phyloP scores from a whole-genome alignment of 352 stramenopile genomes.

The Globisporangium spinosum region DNA sequence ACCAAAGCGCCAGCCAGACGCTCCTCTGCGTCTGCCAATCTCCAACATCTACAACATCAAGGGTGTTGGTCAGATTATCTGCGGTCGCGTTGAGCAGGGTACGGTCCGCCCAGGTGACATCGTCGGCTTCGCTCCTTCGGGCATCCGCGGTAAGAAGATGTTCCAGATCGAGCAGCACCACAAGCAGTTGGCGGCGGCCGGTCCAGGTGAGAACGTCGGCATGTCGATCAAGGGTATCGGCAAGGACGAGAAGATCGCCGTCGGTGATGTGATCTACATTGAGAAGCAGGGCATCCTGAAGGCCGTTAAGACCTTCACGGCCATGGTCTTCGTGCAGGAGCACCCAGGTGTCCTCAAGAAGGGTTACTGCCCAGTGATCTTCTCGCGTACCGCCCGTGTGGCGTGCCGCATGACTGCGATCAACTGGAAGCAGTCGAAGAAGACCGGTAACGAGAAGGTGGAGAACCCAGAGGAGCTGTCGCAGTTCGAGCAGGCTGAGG shows the following conservation, averaged over 20 bases:
- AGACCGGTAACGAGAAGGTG: slow-evolving; percentile 70
- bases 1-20: slow-evolving; percentile 51
- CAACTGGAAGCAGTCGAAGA: slow-evolving; percentile 83
- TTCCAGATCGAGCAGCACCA: slow-evolving; percentile 84
- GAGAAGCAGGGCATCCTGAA: slow-evolving; percentile 43
- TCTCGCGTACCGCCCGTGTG: slow-evolving; percentile 81
- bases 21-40: slow-evolving; percentile 61
- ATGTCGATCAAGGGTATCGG: slow-evolving; percentile 79
- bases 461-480: slow-evolving; percentile 71
- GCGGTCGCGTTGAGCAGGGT: slow-evolving; percentile 68
- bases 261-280: slow-evolving; percentile 46
- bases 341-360: slow-evolving; percentile 76
- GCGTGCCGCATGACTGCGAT: slow-evolving; percentile 81
- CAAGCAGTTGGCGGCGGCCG: slow-evolving; percentile 55
- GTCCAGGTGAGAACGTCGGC: slow-evolving; percentile 75
- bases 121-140: slow-evolving; percentile 58
- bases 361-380: slow-evolving; percentile 70
- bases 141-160: slow-evolving; percentile 60
- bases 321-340: slow-evolving; percentile 73
- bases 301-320: slow-evolving; percentile 66
- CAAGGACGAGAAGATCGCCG: slow-evolving; percentile 68
- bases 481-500: slow-evolving; percentile 73
- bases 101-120: slow-evolving; percentile 58
- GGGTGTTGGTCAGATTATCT: slow-evolving; percentile 77
- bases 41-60: slow-evolving; percentile 87